Evolutionary conservation across 345 rosid species (phyloP).

Genomic region (Erodium maritimum): DNA sequence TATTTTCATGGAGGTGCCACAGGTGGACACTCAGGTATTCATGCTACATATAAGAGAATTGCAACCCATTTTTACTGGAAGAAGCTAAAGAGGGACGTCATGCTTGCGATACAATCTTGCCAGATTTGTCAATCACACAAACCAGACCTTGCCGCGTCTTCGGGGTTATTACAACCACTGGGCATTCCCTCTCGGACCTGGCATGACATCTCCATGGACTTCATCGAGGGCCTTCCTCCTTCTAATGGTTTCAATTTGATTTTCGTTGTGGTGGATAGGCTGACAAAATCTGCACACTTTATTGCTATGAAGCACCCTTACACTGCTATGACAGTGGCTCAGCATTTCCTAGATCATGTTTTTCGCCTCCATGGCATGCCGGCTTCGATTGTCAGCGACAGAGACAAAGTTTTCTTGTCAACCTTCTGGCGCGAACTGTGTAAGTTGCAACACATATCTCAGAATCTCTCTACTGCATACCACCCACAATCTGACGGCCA

Average conservation of each 20-base stretch:
- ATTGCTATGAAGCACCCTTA: not conserved
- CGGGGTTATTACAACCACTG: not conserved
- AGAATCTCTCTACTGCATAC: not conserved
- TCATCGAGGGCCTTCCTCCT: too few species aligned
- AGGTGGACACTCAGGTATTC: too few species aligned
- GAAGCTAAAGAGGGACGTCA: too few species aligned
- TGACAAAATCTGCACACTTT: conserved; percentile 3
- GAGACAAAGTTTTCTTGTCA: not conserved
- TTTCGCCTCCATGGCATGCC: not conserved
- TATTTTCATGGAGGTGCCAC: too few species aligned
- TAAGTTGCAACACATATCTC: not conserved
- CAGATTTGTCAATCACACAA: not conserved
- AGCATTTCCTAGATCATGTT: not conserved
- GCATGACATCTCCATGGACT: conserved; percentile 2
- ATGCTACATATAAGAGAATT: too few species aligned
- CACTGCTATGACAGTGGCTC: not conserved
- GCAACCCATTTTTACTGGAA: too few species aligned
- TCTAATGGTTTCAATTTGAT: not conserved
- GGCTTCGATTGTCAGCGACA: not conserved
- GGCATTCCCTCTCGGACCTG: not conserved
- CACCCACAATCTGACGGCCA: conserved; percentile 5
- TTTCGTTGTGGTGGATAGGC: conserved; percentile 3
- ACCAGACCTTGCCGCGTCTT: not conserved
- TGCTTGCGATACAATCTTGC: too few species aligned
- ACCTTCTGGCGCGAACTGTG: not conserved